Percentiles rank a stretch among this genome's conserved stretches.
These are phyloP conservation scores for Cyclocybe cylindracea DNA, from an alignment of 768 basidiomycete species.

Conservation along the genomic window DNA sequence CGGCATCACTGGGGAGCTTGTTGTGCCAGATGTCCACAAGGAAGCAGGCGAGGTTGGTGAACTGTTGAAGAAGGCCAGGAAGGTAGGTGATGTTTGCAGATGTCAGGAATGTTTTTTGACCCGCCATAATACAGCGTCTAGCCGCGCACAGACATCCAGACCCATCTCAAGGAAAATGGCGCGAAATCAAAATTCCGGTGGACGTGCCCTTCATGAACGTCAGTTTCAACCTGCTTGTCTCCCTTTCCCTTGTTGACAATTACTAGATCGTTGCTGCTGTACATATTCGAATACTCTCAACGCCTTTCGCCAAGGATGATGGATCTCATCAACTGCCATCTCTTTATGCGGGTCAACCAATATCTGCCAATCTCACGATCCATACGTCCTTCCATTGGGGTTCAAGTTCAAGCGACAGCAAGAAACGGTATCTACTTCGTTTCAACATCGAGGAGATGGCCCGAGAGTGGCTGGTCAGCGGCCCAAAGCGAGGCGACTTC, in stretches of 20 bases:
- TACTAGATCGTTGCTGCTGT: constrained; percentile 70
- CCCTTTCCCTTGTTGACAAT: constrained; percentile 9
- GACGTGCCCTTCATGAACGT: constrained; percentile 85
- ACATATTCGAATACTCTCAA: constrained; percentile 46
- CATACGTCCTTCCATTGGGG: constrained; percentile 82
- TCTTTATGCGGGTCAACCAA: constrained; percentile 86
- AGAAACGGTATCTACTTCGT: constrained; percentile 54
- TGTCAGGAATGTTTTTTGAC: not conserved
- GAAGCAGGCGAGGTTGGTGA: constrained; percentile 28
- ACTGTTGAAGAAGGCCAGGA: constrained; percentile 30
- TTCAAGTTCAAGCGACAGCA: constrained; percentile 38
- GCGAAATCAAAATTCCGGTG: constrained; percentile 82
- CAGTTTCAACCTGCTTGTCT: constrained; percentile 27
- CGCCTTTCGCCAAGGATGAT: constrained; percentile 39
- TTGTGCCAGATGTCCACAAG: constrained; percentile 46
- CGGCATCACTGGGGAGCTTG: constrained; percentile 67
- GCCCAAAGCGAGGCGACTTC: constrained; percentile 85
- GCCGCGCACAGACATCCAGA: constrained; percentile 42
- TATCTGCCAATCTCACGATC: constrained; percentile 68
- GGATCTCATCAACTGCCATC: constrained; percentile 30
- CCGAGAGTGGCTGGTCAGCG: constrained; percentile 89
- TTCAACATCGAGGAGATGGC: constrained; percentile 84
- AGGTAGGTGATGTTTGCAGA: constrained; percentile 20
- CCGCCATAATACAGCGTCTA: constrained; percentile 33
- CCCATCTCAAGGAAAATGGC: constrained; percentile 54